Base-by-base conservation (phyloP, 2,329 filamentous ascomycete species). In the Cercospora brassicicola region DNA sequence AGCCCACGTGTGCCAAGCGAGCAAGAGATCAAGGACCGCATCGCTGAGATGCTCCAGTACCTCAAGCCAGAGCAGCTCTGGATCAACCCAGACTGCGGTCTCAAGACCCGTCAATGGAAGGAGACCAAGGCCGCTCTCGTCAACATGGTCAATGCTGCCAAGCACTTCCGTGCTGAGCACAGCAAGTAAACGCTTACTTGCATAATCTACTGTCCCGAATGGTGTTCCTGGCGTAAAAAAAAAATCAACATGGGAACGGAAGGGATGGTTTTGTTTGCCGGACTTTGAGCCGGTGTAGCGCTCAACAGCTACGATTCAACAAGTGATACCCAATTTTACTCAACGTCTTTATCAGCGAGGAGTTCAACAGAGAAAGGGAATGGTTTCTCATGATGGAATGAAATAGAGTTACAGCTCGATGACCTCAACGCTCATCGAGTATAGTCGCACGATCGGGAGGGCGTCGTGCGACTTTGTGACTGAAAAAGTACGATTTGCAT, bases 61-160 rank as follows among this genome's bases (percentile, higher is more conserved):
- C 91, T 98, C 84, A 94, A 93, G 88, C 94, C 94, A 68, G 93
- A 97, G 79, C 95, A 99, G 89, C 92, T 99, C 81, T 99, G 95
- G 95, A 92, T 98, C 85, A 94, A 99, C 88, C 95, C 95, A 76
- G 95, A 99, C 87, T 99, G 95, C 81, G 95, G 95, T 87, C 90
- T 99, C 69, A 99, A 99, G 93, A 99, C 95, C 76, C 92, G 95
- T 78, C 91, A 96, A 86, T 98, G 95, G 94, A 89, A 91, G 83
- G 94, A 99, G 90, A 97, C 94, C 83, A 98, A 97, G 91, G 93
- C 93, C 80, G 92, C 94, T 68, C 86, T 99, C 80, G 85, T 85
- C 85, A 97, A 97, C 90, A 91, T 99, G 93, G 94, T 99, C 84
- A 94, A 94, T 82, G 95, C 95, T 67, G 94, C 95, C 87, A 97